Percentiles rank a stretch among this genome's conserved stretches.
Conservation (phyloP, 768 basidiomycete species). For the Cystobasidiopsis lactophilus region DNA sequence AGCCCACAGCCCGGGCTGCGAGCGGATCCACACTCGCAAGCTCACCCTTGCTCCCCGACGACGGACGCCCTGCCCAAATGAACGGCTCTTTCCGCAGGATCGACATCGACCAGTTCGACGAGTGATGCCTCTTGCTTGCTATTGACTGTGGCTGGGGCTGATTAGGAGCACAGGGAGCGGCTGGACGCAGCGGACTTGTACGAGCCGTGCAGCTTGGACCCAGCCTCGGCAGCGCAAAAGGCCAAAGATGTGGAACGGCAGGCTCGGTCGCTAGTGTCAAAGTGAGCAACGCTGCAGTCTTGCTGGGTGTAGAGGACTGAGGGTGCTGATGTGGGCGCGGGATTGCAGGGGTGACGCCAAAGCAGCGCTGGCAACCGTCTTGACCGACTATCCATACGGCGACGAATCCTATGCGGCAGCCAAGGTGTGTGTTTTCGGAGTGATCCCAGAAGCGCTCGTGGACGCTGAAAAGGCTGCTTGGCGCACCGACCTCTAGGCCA, state of each 20-base stretch:
- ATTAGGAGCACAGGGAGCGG: neutral
- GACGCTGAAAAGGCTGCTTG: too few species aligned
- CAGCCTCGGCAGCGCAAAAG: neutral
- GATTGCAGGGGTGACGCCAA: constrained; percentile 45
- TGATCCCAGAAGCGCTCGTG: too few species aligned
- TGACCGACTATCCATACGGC: constrained; percentile 67
- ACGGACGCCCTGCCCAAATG: too few species aligned
- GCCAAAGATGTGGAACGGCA: neutral
- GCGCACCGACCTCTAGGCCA: constrained; percentile 32
- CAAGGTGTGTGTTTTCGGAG: constrained; percentile 36
- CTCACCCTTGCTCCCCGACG: too few species aligned
- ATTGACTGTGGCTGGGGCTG: neutral
- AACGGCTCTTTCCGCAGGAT: too few species aligned
- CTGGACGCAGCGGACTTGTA: neutral
- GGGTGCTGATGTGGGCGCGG: neutral
- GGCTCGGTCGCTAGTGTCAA: neutral
- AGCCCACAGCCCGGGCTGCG: too few species aligned
- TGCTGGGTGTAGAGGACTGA: neutral
- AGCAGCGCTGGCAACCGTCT: constrained; percentile 45
- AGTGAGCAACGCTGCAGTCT: too few species aligned
- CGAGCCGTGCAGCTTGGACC: neutral
- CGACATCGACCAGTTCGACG: constrained; percentile 77
- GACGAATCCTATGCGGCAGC: constrained; percentile 54
- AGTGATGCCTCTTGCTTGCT: constrained; percentile 32
- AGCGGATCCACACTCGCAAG: too few species aligned